A percentile compares a stretch with the other conserved stretches of the same genome.
These are phyloP conservation scores for Sporothrix euskadiensis DNA, from an alignment of 2,329 filamentous ascomycete genomes.

Conservation along the genomic window DNA sequence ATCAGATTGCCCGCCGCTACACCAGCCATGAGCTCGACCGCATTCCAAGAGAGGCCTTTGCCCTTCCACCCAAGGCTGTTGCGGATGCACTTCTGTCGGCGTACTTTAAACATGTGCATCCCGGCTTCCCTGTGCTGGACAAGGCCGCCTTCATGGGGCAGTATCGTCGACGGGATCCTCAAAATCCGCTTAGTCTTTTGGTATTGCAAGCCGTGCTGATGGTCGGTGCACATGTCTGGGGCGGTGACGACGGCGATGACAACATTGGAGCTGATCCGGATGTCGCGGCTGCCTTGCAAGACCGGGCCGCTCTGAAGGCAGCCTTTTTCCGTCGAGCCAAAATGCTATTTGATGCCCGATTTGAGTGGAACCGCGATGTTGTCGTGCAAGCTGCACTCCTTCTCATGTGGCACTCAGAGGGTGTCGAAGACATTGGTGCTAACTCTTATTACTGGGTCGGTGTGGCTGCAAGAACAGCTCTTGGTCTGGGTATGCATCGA, in stretches of 20 bases:
- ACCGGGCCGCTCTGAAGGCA: conserved; percentile 41
- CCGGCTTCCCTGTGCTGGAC: conserved; percentile 87
- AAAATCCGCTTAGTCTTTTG: conserved; percentile 79
- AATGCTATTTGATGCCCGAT: conserved; percentile 53
- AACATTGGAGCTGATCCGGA: background rate
- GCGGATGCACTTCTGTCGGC: conserved; percentile 53
- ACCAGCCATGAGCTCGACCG: conserved; percentile 46
- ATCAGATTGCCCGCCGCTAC: conserved; percentile 45
- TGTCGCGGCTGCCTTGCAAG: background rate
- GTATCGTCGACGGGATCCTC: conserved; percentile 65
- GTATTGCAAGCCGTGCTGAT: conserved; percentile 84
- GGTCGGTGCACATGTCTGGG: conserved; percentile 53
- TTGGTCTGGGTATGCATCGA: conserved; percentile 56
- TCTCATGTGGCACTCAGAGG: conserved; percentile 57
- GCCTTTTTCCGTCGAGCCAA: conserved; percentile 56
- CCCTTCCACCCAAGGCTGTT: conserved; percentile 49
- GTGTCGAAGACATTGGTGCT: conserved; percentile 55
- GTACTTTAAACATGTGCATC: conserved; percentile 87
- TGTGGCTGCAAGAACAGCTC: conserved; percentile 52
- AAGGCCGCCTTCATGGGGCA: conserved; percentile 80
- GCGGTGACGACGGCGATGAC: conserved; percentile 39
- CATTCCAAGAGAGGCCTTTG: conserved; percentile 50
- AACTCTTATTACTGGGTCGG: conserved; percentile 57
- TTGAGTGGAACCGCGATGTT: conserved; percentile 55
- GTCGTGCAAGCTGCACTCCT: conserved; percentile 57